These are phyloP conservation scores for Lodderomyces margitis DNA, from an alignment of 1,139 yeast genomes.

Conservation along the genomic window DNA sequence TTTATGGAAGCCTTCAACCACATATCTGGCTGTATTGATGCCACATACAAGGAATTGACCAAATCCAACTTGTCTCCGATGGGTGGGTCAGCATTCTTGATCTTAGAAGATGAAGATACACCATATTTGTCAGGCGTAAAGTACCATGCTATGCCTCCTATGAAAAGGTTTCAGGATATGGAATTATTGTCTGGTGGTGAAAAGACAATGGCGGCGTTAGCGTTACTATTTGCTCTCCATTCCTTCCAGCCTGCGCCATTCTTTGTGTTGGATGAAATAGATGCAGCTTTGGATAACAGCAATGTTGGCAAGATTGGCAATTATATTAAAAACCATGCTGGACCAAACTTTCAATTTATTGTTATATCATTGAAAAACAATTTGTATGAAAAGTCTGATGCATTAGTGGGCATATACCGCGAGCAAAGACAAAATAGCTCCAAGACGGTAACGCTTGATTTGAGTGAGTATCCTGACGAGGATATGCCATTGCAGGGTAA, in stretches of 20 bases:
- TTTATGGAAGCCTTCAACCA: conserved; percentile 78
- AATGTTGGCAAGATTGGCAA: conserved; percentile 84
- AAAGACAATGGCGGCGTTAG: conserved; percentile 93
- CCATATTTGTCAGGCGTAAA: conserved; percentile 82
- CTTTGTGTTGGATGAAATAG: conserved; percentile 93
- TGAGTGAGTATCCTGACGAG: conserved; percentile 57
- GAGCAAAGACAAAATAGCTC: conserved; percentile 80
- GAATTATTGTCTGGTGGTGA: conserved; percentile 95
- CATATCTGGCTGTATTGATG: conserved; percentile 69
- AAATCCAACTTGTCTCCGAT: conserved; percentile 63
- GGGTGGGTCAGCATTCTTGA: conserved; percentile 91
- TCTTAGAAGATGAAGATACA: conserved; percentile 85
- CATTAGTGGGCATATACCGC: conserved; percentile 89
- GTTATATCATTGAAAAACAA: conserved; percentile 90
- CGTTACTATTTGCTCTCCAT: conserved; percentile 86
- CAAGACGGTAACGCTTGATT: conserved; percentile 70
- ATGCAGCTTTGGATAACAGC: conserved; percentile 91
- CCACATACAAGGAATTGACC: conserved; percentile 85
- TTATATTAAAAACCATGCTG: conserved; percentile 75
- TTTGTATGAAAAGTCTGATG: conserved; percentile 83
- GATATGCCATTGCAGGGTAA: conserved; percentile 19
- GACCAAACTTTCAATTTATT: conserved; percentile 83
- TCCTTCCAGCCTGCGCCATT: conserved; percentile 93
- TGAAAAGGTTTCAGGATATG: conserved; percentile 92
- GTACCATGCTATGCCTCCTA: conserved; percentile 96